Evolutionary conservation across 306 rosid genomes (phyloP), one percentile per base, ranked within the genome.

Genomic region (Sphenostylis stenocarpa): DNA sequence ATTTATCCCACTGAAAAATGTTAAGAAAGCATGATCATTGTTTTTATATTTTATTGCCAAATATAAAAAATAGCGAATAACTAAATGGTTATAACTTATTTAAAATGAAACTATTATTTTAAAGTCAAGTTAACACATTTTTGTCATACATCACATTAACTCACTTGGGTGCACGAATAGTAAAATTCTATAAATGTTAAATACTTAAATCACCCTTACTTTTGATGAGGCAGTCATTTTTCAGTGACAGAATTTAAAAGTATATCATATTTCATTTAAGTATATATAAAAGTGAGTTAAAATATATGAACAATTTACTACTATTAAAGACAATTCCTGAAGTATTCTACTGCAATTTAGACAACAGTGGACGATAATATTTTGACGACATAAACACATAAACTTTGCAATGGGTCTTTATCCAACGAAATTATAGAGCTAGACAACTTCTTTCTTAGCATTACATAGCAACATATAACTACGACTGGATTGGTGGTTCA

Each of bases 401-500:
- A 48, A 29, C 28, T 63, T 52, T 75, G 66, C 49, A 71, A 5
- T 36, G 20, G 56, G 29, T 76, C 58, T 24, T 80, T 14, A 29
- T 70, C 76, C 84, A 70, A 47, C 47, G 17, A 80, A 38, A 41
- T 70, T 80, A 82, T 75, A 64, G 11, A 56, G 55, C 65, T 72
- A 15, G 70, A 64, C 31, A 65, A 63, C 29, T 66, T 71, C 68
- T 56, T 66, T 31, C 19, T 66, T 66, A 31, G 62, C 56, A 76
- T 72, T 57, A 41, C 64, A 63, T 74, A 61, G 13, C 49, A 73
- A 49, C 29, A 76, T 65, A 70, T 26, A 58, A 83, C 86, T 82
- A 77, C 16, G 78, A 81, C 43, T 69, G 89, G 67, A 84, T 49
- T 62, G 91, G 81, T 15, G 90, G 93, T 81, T 84, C 86, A 56